Percentiles rank a stretch among this genome's conserved stretches.
phyloP scores from a whole-genome alignment of 805 yeast genomes.

The Ogataea wickerhamii region DNA sequence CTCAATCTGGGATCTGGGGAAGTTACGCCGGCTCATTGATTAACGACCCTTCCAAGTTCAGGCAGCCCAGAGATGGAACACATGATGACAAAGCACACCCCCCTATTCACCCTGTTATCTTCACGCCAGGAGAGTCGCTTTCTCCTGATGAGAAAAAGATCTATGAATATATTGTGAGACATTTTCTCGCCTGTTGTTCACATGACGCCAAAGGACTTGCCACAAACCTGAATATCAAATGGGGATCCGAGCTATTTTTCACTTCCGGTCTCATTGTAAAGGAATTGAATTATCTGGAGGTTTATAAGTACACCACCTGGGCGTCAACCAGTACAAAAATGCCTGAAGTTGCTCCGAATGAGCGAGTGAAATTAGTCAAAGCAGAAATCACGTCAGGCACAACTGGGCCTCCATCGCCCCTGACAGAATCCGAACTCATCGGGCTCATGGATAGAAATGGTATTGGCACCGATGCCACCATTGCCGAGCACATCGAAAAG shows the following conservation, averaged over 20 bases:
- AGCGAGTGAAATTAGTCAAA: conserved; percentile 49
- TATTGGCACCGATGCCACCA: conserved; percentile 98
- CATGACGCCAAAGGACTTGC: conserved; percentile 79
- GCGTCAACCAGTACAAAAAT: conserved; percentile 51
- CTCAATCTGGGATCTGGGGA: conserved; percentile 62
- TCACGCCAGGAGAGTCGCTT: conserved; percentile 27
- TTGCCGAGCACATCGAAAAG: conserved; percentile 94
- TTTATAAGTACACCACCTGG: conserved; percentile 82
- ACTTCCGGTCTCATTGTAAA: conserved; percentile 73
- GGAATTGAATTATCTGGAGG: conserved; percentile 74
- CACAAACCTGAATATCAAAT: conserved; percentile 58
- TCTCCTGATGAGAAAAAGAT: conserved; percentile 58
- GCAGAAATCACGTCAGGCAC: conserved; percentile 67
- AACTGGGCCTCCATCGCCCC: conserved; percentile 74
- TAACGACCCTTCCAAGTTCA: conserved; percentile 41
- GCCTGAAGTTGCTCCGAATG: conserved; percentile 61
- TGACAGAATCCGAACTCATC: conserved; percentile 91
- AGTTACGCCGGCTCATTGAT: conserved; percentile 51
- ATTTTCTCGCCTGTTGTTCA: conserved; percentile 90
- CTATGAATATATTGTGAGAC: conserved; percentile 80
- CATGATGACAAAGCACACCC: conserved; percentile 97
- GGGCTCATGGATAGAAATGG: conserved; percentile 95
- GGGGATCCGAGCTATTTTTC: conserved; percentile 75
- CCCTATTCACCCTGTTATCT: conserved; percentile 85
- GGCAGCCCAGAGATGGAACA: conserved; percentile 73